Base-by-base conservation (phyloP, 345 rosid genomes). In the Syzygium aromaticum region DNA sequence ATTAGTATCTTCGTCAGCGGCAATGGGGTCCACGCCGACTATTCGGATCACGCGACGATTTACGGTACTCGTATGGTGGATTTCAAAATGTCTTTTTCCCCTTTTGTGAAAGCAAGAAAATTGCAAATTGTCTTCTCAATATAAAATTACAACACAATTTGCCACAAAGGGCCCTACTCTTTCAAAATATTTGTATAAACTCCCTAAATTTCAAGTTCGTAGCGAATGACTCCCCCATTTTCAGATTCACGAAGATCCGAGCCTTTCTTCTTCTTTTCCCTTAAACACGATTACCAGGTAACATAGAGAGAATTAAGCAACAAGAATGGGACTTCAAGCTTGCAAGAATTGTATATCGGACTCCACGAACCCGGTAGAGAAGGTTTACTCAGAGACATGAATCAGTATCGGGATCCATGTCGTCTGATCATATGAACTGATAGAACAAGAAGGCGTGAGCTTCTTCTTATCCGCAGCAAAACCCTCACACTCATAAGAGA, bases 371-470 rank as follows among this genome's bases (percentile, higher is more conserved):
- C 7, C 13, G 6, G 3, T 0, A 67, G 43, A 67, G 46, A 22
- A 21, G 8, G 10, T 38, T 53, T 73, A 7, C 14, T 9, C 4
- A 6, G 14, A 73, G 8, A 73, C 3, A 73, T 19, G 80, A 73
- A 73, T 33, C 19, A 67, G 25, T 8, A 3, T 13, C 0, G 9
- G 2, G 1, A 61, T n/a, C 2, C 12, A n/a, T 14, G 17, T 0
- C 8, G 4, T 33, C 3, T 27, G 2, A 28, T 61, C 19, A 61
- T 27, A 11, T 1, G 0, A n/a, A 3, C 4, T 13, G 38, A 61
- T 61, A n/a, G 16, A n/a, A n/a, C 38, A 13, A 61, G 19, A 61
- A 61, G 9, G 9, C 73, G 7, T n/a, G 13, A 27, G 33, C 33
- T n/a, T 61, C 19, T 13, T 61, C 10, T n/a, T 21, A 43, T 6